A percentile compares a stretch with the other conserved stretches of the same genome.
Evolutionary conservation across 2,329 filamentous ascomycete species (phyloP).

Genomic region (Elsinoe australis): DNA sequence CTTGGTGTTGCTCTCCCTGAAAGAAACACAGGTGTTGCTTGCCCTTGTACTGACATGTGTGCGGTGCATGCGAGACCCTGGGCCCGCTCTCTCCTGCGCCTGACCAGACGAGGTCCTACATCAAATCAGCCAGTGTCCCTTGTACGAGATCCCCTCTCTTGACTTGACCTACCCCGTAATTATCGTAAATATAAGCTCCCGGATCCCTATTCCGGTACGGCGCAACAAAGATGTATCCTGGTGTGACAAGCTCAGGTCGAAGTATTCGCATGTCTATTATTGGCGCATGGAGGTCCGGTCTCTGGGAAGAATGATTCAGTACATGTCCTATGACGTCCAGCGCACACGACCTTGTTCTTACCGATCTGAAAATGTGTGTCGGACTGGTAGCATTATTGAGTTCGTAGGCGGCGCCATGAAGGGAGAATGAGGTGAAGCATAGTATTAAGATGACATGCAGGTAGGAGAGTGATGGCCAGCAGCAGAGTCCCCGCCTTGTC

Average conservation of each 20-base stretch:
- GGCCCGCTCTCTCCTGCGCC: slow-evolving; percentile 44
- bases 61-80: slow-evolving; percentile 42
- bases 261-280: slow-evolving; percentile 30
- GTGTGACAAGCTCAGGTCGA: slow-evolving; percentile 32
- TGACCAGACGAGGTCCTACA: slow-evolving; percentile 41
- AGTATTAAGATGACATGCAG: slow-evolving; percentile 1
- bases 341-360: slow-evolving; percentile 21
- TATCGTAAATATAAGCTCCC: slow-evolving; percentile 47
- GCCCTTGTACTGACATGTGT: slow-evolving; percentile 44
- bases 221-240: slow-evolving; percentile 46
- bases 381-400: slow-evolving; percentile 31
- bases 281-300: slow-evolving; percentile 35
- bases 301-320: slow-evolving; percentile 24
- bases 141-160: not conserved
- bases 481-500: slow-evolving; percentile 6
- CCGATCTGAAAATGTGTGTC: slow-evolving; percentile 32
- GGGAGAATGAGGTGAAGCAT: slow-evolving; percentile 14
- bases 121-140: slow-evolving; percentile 22
- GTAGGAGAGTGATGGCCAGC: slow-evolving; percentile 1
- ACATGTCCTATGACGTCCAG: not conserved
- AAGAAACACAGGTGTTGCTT: slow-evolving; percentile 47
- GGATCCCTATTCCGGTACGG: slow-evolving; percentile 44
- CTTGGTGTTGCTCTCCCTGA: slow-evolving; percentile 45
- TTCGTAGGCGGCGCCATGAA: slow-evolving; percentile 22
- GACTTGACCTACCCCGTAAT: slow-evolving; percentile 35